Conservation (phyloP, 169 alveolate species). For the Cryptosporidium ubiquitum region DNA sequence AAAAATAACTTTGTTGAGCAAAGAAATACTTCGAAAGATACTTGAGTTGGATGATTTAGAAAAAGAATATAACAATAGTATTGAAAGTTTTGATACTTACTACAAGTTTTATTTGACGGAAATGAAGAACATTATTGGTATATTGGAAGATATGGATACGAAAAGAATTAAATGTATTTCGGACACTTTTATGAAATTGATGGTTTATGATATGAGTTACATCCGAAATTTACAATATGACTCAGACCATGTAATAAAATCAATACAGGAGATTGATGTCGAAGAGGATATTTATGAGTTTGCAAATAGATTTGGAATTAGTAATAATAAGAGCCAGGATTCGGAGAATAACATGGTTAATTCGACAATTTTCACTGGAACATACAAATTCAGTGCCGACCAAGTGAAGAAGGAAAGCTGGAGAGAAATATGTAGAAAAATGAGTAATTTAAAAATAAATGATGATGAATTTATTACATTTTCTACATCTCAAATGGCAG, state of each 20-base stretch:
- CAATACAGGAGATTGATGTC: conserved; percentile 59
- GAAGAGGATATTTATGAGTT: conserved; percentile 60
- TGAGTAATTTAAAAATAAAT: conserved; percentile 25
- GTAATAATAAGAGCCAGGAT: background rate
- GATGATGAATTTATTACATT: conserved; percentile 62
- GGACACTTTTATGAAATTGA: conserved; percentile 64
- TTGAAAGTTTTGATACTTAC: conserved; percentile 26
- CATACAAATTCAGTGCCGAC: background rate
- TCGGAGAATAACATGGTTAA: background rate
- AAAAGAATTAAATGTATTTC: conserved; percentile 57
- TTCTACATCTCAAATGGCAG: conserved; percentile 54
- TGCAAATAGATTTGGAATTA: conserved; percentile 52
- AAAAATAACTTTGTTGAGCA: conserved; percentile 1
- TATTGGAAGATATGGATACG: conserved; percentile 68
- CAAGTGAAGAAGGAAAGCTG: conserved; percentile 37
- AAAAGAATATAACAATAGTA: conserved; percentile 39
- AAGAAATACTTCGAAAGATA: conserved; percentile 40
- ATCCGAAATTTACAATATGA: conserved; percentile 71
- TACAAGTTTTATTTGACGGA: conserved; percentile 47
- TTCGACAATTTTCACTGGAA: background rate
- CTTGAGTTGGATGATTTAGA: conserved; percentile 12
- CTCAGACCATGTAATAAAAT: conserved; percentile 39
- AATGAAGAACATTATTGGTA: conserved; percentile 45
- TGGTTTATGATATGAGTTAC: conserved; percentile 73
- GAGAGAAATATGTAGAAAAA: conserved; percentile 57